Evolutionary conservation across 441 rosid species (phyloP), one percentile per base, ranked within the genome.

Genomic region (Aleurites moluccanus): DNA sequence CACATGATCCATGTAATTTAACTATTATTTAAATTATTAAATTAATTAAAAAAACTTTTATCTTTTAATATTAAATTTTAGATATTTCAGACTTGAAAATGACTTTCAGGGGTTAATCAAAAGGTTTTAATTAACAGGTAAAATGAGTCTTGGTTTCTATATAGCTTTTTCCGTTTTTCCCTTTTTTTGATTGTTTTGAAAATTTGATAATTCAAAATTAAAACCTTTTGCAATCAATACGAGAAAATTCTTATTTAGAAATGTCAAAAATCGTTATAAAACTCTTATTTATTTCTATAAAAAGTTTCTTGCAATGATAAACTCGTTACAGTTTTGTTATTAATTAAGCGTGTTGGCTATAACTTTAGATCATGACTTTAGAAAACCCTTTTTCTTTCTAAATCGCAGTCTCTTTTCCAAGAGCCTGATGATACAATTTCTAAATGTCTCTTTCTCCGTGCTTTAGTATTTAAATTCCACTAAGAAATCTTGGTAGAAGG

Each of bases 401-500:
- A 30, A 5, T 71, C 10, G 10, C 33, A 38, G 7, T 69, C 4
- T 8, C 10, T 56, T 45, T 60, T 33, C 6, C 23, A 35, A 11
- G 56, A 45, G 45, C 4, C 16, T 6, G 9, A 5, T 38, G 40
- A 38, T 38, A 38, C 40, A 38, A 38, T 38, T 13, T 21, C 10
- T 14, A 73, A 71, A 68, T 10, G 70, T 57, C 56, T 3, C 52
- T 75, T 74, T 74, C 42, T 61, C 67, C 70, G 16, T 10, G 0
- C n/a, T 71, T 60, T 6, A 53, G n/a, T 23, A 30, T 27, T 63
- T 47, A 40, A 52, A 15, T 75, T 49, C 47, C 74, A 25, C 71
- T 63, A 71, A 53, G 9, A 67, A 62, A 44, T 64, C 57, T 45
- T 20, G 33, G 45, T 72, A 68, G 38, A 73, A 53, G 13, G 52